phyloP scores from a whole-genome alignment of 257 asterid genomes.

The Rubia yunnanensis region DNA sequence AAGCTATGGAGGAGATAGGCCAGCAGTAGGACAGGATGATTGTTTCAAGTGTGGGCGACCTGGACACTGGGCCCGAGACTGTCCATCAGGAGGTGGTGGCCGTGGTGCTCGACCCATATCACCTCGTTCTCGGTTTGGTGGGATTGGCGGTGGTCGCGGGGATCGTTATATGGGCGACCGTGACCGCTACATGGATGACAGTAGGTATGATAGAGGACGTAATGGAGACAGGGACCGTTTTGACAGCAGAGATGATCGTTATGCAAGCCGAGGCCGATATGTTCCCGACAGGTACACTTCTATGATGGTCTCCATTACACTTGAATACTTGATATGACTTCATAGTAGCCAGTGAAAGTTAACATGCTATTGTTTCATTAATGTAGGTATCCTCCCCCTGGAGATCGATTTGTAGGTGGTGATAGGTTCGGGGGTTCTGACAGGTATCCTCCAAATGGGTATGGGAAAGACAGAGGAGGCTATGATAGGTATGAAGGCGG shows the following conservation, averaged over 20 bases:
- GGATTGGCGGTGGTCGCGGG: conserved; percentile 53
- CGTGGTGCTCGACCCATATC: conserved; percentile 64
- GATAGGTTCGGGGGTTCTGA: conserved; percentile 60
- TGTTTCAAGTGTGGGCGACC: conserved; percentile 98
- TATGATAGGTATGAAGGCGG: conserved; percentile 62
- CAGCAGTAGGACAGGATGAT: conserved; percentile 68
- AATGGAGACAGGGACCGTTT: conserved; percentile 72
- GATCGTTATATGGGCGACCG: conserved; percentile 79
- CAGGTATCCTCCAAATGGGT: conserved; percentile 57
- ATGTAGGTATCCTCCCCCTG: conserved; percentile 54
- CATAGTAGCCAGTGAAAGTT: background rate
- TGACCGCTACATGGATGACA: conserved; percentile 66
- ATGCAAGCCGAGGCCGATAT: conserved; percentile 65
- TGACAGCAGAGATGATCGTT: conserved; percentile 64
- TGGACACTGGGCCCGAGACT: conserved; percentile 99
- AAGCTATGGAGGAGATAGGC: conserved; percentile 49
- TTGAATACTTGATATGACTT: background rate
- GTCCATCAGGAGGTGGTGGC: conserved; percentile 74
- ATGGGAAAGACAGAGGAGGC: conserved; percentile 53
- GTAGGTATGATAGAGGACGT: conserved; percentile 58
- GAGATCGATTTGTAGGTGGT: conserved; percentile 52
- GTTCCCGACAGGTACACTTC: conserved; percentile 50
- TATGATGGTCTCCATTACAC: background rate
- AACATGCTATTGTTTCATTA: conserved; percentile 1
- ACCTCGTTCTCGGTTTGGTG: conserved; percentile 75